Base-by-base conservation (phyloP, 2,329 filamentous ascomycete species). In the Hansfordia pulvinata region DNA sequence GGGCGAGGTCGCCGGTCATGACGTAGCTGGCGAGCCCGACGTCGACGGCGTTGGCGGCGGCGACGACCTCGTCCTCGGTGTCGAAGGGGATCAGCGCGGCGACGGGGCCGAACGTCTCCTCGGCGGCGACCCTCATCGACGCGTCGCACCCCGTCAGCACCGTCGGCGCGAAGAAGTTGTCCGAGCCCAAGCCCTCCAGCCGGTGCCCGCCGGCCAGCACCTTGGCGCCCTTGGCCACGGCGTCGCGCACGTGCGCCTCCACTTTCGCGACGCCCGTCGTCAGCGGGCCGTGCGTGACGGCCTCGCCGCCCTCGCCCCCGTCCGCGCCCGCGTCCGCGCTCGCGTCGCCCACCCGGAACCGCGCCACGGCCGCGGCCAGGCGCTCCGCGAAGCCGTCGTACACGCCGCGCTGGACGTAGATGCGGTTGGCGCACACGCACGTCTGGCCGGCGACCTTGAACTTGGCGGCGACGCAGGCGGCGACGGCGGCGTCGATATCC, bases 71-170 rank as follows among this genome's bases (percentile, higher is more conserved):
- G 25, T 75, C 69, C 44, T 84, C 78, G 0, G 66, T 74, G 11
- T 76, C 62, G 44, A 84, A 84, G 22, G 66, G 61, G 56, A 81
- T 80, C 2, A 85, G 46, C 2, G 70, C 75, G 1, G 76, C 77
- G 1, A 84, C 69, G 3, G 79, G 80, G 1, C 78, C 79, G 40
- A 86, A 86, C 0, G 77, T 84, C 51, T 86, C 79, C 43, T 85
- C 80, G 1, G 56, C 55, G 8, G 68, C 64, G 20, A 84, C 54
- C 20, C 60, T 52, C 79, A 85, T 85, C 17, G 73, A 61, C 27
- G 58, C 55, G 11, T 53, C 79, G 63, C 80, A 78, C 26, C 70
- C 69, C 11, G 69, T 65, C 29, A 85, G 62, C 13, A 85, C 67
- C 0, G 80, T 85, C 1, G 74, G 75, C 36, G 76, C 62, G 52